Evolutionary conservation across 2,329 filamentous ascomycete species (phyloP).

Genomic region (Epichloe coenophiala): DNA sequence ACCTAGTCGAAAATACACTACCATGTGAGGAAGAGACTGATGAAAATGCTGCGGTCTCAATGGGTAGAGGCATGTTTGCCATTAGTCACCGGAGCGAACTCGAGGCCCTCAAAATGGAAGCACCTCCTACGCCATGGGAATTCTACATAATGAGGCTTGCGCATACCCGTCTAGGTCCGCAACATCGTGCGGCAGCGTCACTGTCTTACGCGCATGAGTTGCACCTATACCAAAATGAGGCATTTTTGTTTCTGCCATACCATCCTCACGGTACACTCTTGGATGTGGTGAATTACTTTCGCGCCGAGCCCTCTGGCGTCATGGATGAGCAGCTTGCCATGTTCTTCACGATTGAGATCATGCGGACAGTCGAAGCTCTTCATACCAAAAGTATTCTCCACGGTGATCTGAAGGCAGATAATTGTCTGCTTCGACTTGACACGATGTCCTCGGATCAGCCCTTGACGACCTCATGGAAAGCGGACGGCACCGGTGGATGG

Average conservation of each 20-base stretch:
- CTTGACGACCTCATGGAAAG: constrained; percentile 53
- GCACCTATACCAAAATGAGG: constrained; percentile 83
- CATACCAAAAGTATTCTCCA: constrained; percentile 72
- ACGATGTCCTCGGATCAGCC: constrained; percentile 23
- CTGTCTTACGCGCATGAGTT: constrained; percentile 78
- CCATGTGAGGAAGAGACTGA: constrained; percentile 31
- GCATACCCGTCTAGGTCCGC: constrained; percentile 59
- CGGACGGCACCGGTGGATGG: constrained; percentile 70
- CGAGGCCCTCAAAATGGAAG: constrained; percentile 91
- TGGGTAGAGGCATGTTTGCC: constrained; percentile 51
- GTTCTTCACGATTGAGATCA: constrained; percentile 87
- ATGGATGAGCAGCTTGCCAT: constrained; percentile 89
- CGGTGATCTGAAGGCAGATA: constrained; percentile 91
- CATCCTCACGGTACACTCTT: constrained; percentile 83
- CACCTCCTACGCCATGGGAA: constrained; percentile 81
- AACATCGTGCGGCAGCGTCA: constrained; percentile 59
- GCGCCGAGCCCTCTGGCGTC: constrained; percentile 54
- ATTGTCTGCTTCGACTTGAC: constrained; percentile 80
- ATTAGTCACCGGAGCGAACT: constrained; percentile 42
- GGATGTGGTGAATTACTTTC: constrained; percentile 83
- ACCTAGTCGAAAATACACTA: constrained; percentile 66
- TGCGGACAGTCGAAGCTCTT: constrained; percentile 79
- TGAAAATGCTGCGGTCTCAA: constrained; percentile 32
- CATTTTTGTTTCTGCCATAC: constrained; percentile 78
- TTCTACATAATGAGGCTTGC: constrained; percentile 88